Base-by-base conservation (phyloP, 1,284 basidiomycete species). In the Marasmius fiardii region DNA sequence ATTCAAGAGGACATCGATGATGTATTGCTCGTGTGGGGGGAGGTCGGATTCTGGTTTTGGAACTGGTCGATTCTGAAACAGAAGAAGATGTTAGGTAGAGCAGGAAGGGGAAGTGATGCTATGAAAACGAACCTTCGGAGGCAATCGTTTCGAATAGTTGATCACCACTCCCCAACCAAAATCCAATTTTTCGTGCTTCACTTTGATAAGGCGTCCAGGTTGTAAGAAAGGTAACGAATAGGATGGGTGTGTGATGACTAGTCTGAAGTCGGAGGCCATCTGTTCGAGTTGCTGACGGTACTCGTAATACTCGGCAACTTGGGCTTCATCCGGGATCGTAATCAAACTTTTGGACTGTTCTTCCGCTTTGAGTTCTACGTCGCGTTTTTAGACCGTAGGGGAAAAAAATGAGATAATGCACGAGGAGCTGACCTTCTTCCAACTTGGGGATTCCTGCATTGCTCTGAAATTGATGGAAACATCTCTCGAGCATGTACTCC, bases 401-500 rank as follows among this genome's bases (percentile, higher is more conserved):
- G 48, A 51, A 34, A 23, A 55, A 28, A 10, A n/a, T n/a, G n/a
- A n/a, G n/a, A n/a, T n/a, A 51, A 44, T 33, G 1, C 12, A 16
- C 11, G 54, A 16, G n/a, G 21, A 0, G 71, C 84, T 57, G 64
- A 93, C 94, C 89, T 62, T 88, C 83, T 71, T 98, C 93, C 12
- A 99, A 76, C 34, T 84, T 73, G 0, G 97, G 97, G 37, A 99
- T 89, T 24, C 89, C 90, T 33, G 92, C 86, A 54, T 85, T 93
- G 69, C 92, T 98, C 73, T 99, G 97, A 74, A 98, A 98, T 72
- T 99, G 97, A 80, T 91, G 94, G 80, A 99, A 99, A 74, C 94
- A 98, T 47, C 93, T 80, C 71, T 98, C 93, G 18, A 99, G 81
- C 97, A 99, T 99, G 71, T 85, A 98, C 75, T 99, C 97, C 2